Conservation (phyloP, 2,329 filamentous ascomycete genomes). For the Mollisiaceae sp. region DNA sequence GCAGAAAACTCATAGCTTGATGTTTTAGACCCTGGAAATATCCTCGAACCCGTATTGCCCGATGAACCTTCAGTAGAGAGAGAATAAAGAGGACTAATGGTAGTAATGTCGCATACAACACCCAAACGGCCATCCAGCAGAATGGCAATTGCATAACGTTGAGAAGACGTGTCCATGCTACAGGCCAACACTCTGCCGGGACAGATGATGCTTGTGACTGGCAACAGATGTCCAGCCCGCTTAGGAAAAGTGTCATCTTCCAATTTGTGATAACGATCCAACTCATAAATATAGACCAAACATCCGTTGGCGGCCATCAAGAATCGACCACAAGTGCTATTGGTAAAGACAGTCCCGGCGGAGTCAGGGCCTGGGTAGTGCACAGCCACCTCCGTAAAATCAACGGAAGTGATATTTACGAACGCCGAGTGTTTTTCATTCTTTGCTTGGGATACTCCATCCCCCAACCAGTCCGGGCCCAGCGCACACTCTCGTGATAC, state of each 20-base stretch:
- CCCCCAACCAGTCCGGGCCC: conserved; percentile 39
- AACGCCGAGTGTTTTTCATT: conserved; percentile 38
- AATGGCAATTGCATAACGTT: conserved; percentile 60
- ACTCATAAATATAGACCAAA: conserved; percentile 60
- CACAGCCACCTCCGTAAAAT: conserved; percentile 46
- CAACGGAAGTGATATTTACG: conserved; percentile 42
- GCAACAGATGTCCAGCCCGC: conserved; percentile 44
- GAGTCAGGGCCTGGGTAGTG: conserved; percentile 33
- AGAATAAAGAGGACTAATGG: conserved; percentile 21
- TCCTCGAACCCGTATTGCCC: not conserved
- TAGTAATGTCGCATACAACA: conserved; percentile 61
- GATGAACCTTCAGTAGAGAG: not conserved
- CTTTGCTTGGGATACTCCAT: conserved; percentile 31
- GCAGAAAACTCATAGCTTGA: not conserved
- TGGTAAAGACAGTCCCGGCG: conserved; percentile 41
- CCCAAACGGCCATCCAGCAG: conserved; percentile 65
- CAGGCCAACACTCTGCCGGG: conserved; percentile 61
- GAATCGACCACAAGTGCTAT: conserved; percentile 63
- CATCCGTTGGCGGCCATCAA: conserved; percentile 59
- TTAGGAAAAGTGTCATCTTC: conserved; percentile 8
- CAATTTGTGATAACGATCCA: conserved; percentile 34
- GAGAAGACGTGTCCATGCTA: conserved; percentile 65
- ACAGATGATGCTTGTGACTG: conserved; percentile 60
- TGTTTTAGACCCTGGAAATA: not conserved
- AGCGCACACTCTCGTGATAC: conserved; percentile 49